Evolutionary conservation across 495 filamentous ascomycete genomes (phyloP).

Genomic region (Penicillium pulvis): DNA sequence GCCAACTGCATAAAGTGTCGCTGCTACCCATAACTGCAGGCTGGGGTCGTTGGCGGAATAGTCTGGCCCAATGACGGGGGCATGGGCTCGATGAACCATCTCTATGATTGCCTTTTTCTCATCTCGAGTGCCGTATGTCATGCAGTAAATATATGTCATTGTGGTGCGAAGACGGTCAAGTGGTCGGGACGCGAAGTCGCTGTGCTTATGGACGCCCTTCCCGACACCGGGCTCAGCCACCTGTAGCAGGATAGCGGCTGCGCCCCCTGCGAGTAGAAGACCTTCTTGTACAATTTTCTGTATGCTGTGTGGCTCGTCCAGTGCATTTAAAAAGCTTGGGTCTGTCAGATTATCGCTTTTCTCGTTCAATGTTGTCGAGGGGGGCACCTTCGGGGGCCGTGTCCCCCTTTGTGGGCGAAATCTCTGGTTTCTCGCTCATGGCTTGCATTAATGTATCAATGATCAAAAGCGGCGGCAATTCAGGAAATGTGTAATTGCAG

Average conservation of each 20-base stretch:
- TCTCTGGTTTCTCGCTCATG: not conserved
- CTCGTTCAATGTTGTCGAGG: not conserved
- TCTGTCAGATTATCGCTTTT: not conserved
- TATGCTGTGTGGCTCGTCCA: slow-evolving; percentile 33
- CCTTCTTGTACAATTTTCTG: slow-evolving; percentile 38
- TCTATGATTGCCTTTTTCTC: slow-evolving; percentile 39
- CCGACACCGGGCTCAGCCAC: slow-evolving; percentile 44
- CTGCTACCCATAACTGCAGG: slow-evolving; percentile 47
- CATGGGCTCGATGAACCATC: slow-evolving; percentile 39
- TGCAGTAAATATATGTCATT: slow-evolving; percentile 49
- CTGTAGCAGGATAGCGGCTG: slow-evolving; percentile 42
- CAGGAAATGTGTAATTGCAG: no score
- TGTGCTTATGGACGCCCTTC: slow-evolving; percentile 34
- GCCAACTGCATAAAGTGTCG: slow-evolving; percentile 41
- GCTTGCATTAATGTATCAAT: not conserved
- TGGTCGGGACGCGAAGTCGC: slow-evolving; percentile 44
- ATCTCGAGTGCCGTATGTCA: slow-evolving; percentile 37
- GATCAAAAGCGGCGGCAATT: no score
- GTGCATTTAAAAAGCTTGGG: slow-evolving; percentile 9
- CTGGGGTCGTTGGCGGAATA: slow-evolving; percentile 36
- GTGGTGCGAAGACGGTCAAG: slow-evolving; percentile 44
- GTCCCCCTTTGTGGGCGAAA: not conserved
- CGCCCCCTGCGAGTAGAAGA: slow-evolving; percentile 41
- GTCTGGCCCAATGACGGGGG: slow-evolving; percentile 30
- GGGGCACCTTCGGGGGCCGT: no score